Percentiles rank a stretch among this genome's conserved stretches.
Evolutionary conservation across 2,329 filamentous ascomycete species (phyloP).

Genomic region (Xylariaceae sp.): DNA sequence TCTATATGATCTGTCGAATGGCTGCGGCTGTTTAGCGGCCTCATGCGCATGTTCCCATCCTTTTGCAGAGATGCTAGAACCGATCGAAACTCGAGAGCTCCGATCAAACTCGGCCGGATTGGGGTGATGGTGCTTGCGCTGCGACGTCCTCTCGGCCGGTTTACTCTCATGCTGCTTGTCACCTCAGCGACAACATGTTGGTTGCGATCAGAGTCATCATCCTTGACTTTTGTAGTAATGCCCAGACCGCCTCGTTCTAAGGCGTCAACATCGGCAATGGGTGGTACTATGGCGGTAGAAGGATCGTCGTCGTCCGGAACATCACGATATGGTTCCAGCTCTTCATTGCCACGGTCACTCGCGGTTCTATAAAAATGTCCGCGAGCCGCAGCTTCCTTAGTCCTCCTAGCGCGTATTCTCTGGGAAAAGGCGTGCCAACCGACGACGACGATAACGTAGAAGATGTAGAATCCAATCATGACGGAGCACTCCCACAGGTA

Average conservation of each 20-base stretch:
- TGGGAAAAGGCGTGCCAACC: slow-evolving; percentile 84
- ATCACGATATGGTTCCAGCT: slow-evolving; percentile 60
- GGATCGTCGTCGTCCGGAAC: slow-evolving; percentile 50
- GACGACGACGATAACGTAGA: slow-evolving; percentile 86
- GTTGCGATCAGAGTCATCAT: slow-evolving; percentile 52
- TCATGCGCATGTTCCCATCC: slow-evolving; percentile 68
- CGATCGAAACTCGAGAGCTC: slow-evolving; percentile 88
- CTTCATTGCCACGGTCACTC: slow-evolving; percentile 45
- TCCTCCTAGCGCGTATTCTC: slow-evolving; percentile 53
- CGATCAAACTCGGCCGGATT: slow-evolving; percentile 88
- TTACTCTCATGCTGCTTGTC: slow-evolving; percentile 86
- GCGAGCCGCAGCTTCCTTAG: slow-evolving; percentile 65
- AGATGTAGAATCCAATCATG: slow-evolving; percentile 88
- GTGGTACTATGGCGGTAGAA: slow-evolving; percentile 31
- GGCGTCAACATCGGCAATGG: slow-evolving; percentile 36
- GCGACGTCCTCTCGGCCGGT: slow-evolving; percentile 58
- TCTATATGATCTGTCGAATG: slow-evolving; percentile 57
- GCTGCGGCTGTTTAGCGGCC: slow-evolving; percentile 62
- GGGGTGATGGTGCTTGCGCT: slow-evolving; percentile 73
- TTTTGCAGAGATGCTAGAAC: slow-evolving; percentile 82
- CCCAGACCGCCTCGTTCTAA: slow-evolving; percentile 43
- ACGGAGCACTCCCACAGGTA: slow-evolving; percentile 81
- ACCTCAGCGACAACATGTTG: slow-evolving; percentile 71
- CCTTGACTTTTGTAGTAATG: slow-evolving; percentile 37
- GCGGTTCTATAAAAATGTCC: slow-evolving; percentile 63